A percentile compares a stretch with the other conserved stretches of the same genome.
phyloP scores from a whole-genome alignment of 2,329 filamentous ascomycete species.

The Intubia oerlemansii region DNA sequence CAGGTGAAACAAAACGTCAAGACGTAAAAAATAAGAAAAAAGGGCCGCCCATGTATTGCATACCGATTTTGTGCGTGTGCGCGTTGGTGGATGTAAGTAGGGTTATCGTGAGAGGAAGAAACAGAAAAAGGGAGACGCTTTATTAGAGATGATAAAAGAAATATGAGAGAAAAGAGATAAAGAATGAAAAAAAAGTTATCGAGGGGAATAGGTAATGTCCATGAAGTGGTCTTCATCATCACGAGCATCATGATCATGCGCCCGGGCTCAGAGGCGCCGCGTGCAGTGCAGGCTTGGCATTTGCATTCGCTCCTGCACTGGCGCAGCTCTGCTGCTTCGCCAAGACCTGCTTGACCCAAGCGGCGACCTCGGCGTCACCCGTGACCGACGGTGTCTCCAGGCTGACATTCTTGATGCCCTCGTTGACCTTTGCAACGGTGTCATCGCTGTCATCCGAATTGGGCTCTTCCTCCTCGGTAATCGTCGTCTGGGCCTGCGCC shows the following conservation, averaged over 20 bases:
- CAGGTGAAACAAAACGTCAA: too few relatives aligned
- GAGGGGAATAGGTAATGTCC: too few relatives aligned
- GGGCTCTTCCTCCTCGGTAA: constrained; percentile 16
- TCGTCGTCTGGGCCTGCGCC: constrained; percentile 13
- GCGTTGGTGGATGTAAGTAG: too few relatives aligned
- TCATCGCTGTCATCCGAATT: constrained; percentile 12
- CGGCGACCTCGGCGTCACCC: constrained; percentile 63
- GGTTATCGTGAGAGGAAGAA: too few relatives aligned
- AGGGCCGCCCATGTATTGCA: too few relatives aligned
- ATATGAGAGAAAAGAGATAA: constrained; percentile 3
- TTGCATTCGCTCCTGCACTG: constrained; percentile 15
- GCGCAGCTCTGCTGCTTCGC: constrained; percentile 31
- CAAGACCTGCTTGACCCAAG: constrained; percentile 60
- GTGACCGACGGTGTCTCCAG: constrained; percentile 25
- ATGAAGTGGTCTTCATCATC: too few relatives aligned
- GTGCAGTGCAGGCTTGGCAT: constrained; percentile 68
- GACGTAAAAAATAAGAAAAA: too few relatives aligned
- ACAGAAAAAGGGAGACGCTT: too few relatives aligned
- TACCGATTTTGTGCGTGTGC: too few relatives aligned
- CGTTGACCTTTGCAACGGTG: constrained; percentile 11
- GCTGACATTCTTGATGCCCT: constrained; percentile 14
- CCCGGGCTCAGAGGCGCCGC: constrained; percentile 60
- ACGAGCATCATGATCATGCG: too few relatives aligned
- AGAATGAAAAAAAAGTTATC: neutral
- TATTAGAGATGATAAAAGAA: neutral